A percentile compares a stretch with the other conserved stretches of the same genome.
Conservation (phyloP, 345 rosid genomes). For the sweet orange (Citrus sinensis) region DNA sequence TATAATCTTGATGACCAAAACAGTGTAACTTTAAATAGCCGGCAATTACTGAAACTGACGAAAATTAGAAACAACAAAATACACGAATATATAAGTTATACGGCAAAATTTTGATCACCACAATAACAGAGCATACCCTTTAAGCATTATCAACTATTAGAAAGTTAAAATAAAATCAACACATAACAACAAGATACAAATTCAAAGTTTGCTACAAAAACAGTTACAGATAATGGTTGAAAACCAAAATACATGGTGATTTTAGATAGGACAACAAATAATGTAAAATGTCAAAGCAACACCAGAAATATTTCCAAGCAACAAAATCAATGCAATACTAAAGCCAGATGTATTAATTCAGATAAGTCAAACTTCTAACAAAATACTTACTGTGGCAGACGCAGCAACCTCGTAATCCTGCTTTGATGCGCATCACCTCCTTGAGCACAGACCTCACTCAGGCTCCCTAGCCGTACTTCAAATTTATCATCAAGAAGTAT, state of each 20-base stretch:
- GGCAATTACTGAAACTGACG: not conserved
- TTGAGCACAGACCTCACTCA: constrained; percentile 76
- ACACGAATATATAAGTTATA: not conserved
- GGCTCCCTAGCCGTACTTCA: constrained; percentile 93
- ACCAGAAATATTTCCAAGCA: not conserved
- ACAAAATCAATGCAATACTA: not conserved
- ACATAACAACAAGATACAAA: not conserved
- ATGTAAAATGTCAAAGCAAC: not conserved
- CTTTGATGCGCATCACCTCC: constrained; percentile 91
- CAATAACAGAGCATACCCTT: not conserved
- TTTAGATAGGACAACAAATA: not conserved
- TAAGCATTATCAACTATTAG: not conserved
- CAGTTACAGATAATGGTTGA: not conserved
- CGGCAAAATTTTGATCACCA: not conserved
- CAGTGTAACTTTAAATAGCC: not conserved
- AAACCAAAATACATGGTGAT: not conserved
- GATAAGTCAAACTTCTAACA: not conserved
- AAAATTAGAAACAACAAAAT: not conserved
- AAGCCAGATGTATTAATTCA: not conserved
- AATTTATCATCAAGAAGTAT: constrained; percentile 98
- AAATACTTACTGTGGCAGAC: constrained; percentile 84
- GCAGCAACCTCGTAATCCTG: constrained; percentile 80
- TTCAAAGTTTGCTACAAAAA: not conserved
- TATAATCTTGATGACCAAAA: constrained; percentile 16
- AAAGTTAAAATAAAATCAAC: not conserved